A percentile compares a stretch with the other conserved stretches of the same genome.
phyloP scores from a whole-genome alignment of 805 yeast species.

The Clavispora santaluciae region DNA sequence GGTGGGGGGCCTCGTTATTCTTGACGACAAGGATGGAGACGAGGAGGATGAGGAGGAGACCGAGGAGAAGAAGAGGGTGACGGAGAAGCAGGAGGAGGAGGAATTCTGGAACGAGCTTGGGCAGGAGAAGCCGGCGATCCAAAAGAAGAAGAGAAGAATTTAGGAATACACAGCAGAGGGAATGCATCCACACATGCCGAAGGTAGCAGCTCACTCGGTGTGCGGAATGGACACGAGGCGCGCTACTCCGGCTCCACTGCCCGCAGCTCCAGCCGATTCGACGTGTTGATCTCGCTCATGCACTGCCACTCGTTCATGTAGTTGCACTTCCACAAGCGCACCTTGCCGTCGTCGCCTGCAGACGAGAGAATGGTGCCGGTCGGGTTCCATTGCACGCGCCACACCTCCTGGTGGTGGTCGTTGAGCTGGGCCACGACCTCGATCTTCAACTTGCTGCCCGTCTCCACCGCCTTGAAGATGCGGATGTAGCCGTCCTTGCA shows the following conservation, averaged over 20 bases:
- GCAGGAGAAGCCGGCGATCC: conserved; percentile 19
- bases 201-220: no score
- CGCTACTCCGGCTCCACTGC: conserved; percentile 2
- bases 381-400: conserved; percentile 94
- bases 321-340: conserved; percentile 87
- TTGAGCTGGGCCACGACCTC: conserved; percentile 62
- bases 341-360: conserved; percentile 93
- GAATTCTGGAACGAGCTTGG: conserved; percentile 36
- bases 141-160: conserved; percentile 25
- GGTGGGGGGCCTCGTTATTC: conserved; percentile 46
- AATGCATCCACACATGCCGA: no score
- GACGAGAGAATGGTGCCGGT: conserved; percentile 91
- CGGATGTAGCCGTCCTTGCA: conserved; percentile 93
- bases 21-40: conserved; percentile 44
- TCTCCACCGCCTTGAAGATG: conserved; percentile 67
- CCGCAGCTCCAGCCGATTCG: conserved; percentile 14
- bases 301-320: conserved; percentile 85
- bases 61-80: conserved; percentile 22
- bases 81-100: conserved; percentile 29
- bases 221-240: no score
- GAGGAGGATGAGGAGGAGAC: conserved; percentile 31
- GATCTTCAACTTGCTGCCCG: conserved; percentile 35
- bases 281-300: conserved; percentile 59
- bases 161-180: background rate
- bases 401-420: conserved; percentile 84